A percentile compares a stretch with the other conserved stretches of the same genome.
phyloP scores from a whole-genome alignment of 345 rosid species.

The Carallia pectinifolia region DNA sequence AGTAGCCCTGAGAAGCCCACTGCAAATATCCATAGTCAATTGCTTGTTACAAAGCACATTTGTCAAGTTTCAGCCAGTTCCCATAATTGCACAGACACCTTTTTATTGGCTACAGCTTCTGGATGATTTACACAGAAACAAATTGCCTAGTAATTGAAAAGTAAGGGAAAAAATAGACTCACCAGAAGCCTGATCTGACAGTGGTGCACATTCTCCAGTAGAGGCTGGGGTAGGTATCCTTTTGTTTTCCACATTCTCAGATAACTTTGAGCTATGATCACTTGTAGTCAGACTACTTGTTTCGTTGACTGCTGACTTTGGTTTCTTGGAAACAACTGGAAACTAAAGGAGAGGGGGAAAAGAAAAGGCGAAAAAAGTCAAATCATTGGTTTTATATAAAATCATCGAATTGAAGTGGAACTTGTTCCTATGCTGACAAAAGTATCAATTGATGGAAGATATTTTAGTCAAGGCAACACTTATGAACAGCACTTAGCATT shows the following conservation, averaged over 20 bases:
- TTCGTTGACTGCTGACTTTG: conserved; percentile 22
- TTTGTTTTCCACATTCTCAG: conserved; percentile 23
- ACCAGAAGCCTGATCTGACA: conserved; percentile 9
- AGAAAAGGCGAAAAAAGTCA: not conserved
- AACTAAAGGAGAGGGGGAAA: conserved; percentile 25
- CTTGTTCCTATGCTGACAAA: too few relatives aligned
- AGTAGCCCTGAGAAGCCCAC: conserved; percentile 50
- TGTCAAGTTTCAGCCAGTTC: too few relatives aligned
- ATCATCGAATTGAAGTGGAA: too few relatives aligned
- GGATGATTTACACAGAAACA: not conserved
- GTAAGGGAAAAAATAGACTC: conserved; percentile 15
- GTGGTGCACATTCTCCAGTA: conserved; percentile 23
- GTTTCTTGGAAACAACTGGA: conserved; percentile 32
- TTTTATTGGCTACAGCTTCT: too few relatives aligned
- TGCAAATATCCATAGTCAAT: not conserved
- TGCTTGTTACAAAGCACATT: not conserved
- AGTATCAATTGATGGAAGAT: too few relatives aligned
- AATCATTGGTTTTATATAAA: too few relatives aligned
- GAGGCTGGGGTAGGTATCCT: conserved; percentile 16
- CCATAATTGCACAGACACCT: too few relatives aligned
- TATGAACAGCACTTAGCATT: too few relatives aligned
- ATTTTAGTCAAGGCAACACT: too few relatives aligned
- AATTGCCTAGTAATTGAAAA: not conserved
- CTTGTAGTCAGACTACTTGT: conserved; percentile 8
- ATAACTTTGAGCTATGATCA: conserved; percentile 25